Base-by-base conservation (phyloP, 225 moss, liverwort and hornwort genomes). In the Straminergon stramineum region DNA sequence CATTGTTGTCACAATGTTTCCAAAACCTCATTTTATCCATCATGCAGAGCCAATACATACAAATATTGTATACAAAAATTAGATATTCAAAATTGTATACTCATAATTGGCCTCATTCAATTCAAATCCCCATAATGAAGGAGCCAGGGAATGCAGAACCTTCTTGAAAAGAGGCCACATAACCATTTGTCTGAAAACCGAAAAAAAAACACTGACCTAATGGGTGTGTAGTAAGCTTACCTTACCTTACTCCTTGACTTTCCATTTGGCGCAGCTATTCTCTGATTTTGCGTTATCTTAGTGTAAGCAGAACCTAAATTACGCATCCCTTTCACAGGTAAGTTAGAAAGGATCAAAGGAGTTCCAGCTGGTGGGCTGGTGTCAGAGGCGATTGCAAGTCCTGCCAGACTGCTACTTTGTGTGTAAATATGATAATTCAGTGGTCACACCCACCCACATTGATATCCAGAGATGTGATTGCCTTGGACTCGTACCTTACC, bases 371-470 rank as follows among this genome's bases (percentile, higher is more conserved):
- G 79, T 17, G 58, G 43, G 45, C 18, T 64, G 31, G 24, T 62
- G 85, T 80, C 85, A 60, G 66, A 22, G 52, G 69, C 53, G 1
- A 81, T 76, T 17, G 74, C 62, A 43, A 68, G 43, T 62, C 61
- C 81, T 84, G 69, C 89, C 26, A 52, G 64, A 13, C 81, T 41
- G 61, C 60, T 60, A 4, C 34, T 58, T 52, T 18, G 61, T 61
- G 61, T 61, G 52, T 41, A 65, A 75, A n/a, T 66, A 55, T 48
- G 51, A 88, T 88, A 55, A 64, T 78, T 78, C 60, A 64, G 71
- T 83, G 41, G 88, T 89, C 89, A 73, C 90, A 92, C 90, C 90
- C 89, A 91, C 92, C 80, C 62, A 63, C 26, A n/a, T 75, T 91
- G 81, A 84, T 87, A 74, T 55, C 52, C n/a, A 48, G 68, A 34